Percentiles rank a stretch among this genome's conserved stretches.
Conservation (phyloP, 345 rosid genomes). For the Brassica carinata region DNA sequence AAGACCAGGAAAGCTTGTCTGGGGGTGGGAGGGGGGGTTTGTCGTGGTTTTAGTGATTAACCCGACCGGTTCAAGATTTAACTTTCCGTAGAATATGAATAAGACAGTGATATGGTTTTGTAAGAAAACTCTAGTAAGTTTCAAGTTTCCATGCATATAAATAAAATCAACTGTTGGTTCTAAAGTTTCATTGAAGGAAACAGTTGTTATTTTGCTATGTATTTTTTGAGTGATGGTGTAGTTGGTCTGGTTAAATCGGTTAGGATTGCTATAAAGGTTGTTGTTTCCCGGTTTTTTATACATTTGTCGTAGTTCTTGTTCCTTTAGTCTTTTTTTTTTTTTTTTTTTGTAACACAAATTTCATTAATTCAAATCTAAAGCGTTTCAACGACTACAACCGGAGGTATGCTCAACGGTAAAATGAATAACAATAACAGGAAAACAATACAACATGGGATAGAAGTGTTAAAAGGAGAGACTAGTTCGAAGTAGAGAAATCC, state of each 20-base stretch:
- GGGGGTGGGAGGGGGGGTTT: background rate
- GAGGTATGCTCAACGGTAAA: no score
- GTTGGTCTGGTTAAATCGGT: constrained; percentile 1
- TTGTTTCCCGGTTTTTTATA: constrained; percentile 2
- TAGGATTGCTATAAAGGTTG: background rate
- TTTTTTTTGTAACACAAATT: no score
- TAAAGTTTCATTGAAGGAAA: background rate
- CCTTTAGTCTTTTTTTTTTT: background rate
- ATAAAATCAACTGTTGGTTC: constrained; percentile 13
- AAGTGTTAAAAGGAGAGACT: no score
- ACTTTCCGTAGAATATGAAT: background rate
- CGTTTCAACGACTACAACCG: no score
- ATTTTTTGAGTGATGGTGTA: background rate
- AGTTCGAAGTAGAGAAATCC: no score
- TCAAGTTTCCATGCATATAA: constrained; percentile 35
- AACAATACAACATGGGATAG: no score
- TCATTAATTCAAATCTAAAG: no score
- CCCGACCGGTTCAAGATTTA: constrained; percentile 21
- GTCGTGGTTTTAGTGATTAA: constrained; percentile 31
- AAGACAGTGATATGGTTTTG: constrained; percentile 19
- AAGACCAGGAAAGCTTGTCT: constrained; percentile 10
- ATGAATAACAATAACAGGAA: no score
- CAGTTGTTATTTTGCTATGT: background rate
- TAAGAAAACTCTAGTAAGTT: constrained; percentile 13
- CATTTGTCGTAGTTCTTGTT: constrained; percentile 18